phyloP scores from a whole-genome alignment of 75 land plant species.

The Picea glauca region DNA sequence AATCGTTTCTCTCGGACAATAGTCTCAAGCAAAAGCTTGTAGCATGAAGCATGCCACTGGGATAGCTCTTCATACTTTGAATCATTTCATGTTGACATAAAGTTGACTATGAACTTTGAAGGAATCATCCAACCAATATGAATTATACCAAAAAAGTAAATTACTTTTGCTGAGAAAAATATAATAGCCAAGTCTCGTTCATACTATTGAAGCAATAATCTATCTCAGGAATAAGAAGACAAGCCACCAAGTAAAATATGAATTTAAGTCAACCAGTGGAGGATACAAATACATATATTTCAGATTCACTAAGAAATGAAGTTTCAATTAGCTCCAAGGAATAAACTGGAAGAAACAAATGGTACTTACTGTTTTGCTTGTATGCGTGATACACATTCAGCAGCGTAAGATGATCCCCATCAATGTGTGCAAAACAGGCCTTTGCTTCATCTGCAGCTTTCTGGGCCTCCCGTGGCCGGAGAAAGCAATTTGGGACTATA shows the following conservation, averaged over 20 bases:
- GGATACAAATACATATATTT: background rate
- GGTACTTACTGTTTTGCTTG: constrained; percentile 49
- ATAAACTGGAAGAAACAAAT: background rate
- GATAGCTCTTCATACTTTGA: too few species aligned
- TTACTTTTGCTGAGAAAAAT: too few species aligned
- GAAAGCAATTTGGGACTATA: constrained; percentile 59
- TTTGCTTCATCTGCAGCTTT: constrained; percentile 67
- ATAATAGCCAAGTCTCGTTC: too few species aligned
- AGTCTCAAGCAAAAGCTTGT: too few species aligned
- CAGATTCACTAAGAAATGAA: background rate
- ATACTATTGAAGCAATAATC: too few species aligned
- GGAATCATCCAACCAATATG: too few species aligned
- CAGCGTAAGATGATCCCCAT: constrained; percentile 56
- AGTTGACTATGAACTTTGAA: too few species aligned
- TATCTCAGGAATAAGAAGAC: background rate
- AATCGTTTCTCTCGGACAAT: too few species aligned
- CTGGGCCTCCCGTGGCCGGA: constrained; percentile 62
- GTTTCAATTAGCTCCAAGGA: background rate
- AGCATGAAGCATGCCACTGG: too few species aligned
- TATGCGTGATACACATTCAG: constrained; percentile 58
- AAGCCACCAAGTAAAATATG: constrained; percentile 4
- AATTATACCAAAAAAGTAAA: too few species aligned
- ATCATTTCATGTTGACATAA: too few species aligned
- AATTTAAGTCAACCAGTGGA: background rate
- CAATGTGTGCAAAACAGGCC: constrained; percentile 51